Evolutionary conservation across 257 asterid genomes (phyloP), one percentile per base, ranked within the genome.

Genomic region (Avicennia marina): DNA sequence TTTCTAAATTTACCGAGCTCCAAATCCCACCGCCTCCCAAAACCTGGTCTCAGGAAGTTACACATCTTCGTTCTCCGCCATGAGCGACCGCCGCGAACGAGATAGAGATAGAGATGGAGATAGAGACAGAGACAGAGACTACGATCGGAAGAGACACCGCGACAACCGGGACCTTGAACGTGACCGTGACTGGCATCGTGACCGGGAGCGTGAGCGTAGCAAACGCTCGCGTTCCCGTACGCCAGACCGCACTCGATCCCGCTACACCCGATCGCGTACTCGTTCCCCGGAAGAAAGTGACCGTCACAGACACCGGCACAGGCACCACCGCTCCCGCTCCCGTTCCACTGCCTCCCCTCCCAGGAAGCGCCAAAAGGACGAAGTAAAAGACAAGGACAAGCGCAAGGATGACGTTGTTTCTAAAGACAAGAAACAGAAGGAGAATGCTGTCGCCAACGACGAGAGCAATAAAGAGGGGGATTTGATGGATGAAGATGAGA

Each of bases 231-330:
- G 86, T 29, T 82, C 95, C 19, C 94, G 83, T 10, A 84, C 97
- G 1, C 95, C 97, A 3, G 97, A 89, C 78, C 86, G 84, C 68
- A 57, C 54, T 43, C 73, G 93, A 69, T 71, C 95, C 44, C 87
- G 80, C 16, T 86, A 72, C 72, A 66, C 83, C 1, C 86, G 86
- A 51, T 87, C 96, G 22, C 86, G 83, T 11, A 88, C 95, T 11
- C 90, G 94, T 20, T 89, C 95, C 2, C 95, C 97, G 7, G 82
- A 74, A 0, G 89, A 85, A 10, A 87, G 89, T 44, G 83, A 69
- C 67, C 85, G 81, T 10, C 86, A 69, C 68, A 83, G 81, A 6
- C 81, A 76, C 17, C 96, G 79, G n/a, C 78, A 68, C 63, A 73
- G 68, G 17, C 73, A 75, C 38, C 67, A 72, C 27, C 84, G 75